Base-by-base conservation (phyloP, 1,284 basidiomycete genomes). In the Xerocomus cyaneibrunnescens region DNA sequence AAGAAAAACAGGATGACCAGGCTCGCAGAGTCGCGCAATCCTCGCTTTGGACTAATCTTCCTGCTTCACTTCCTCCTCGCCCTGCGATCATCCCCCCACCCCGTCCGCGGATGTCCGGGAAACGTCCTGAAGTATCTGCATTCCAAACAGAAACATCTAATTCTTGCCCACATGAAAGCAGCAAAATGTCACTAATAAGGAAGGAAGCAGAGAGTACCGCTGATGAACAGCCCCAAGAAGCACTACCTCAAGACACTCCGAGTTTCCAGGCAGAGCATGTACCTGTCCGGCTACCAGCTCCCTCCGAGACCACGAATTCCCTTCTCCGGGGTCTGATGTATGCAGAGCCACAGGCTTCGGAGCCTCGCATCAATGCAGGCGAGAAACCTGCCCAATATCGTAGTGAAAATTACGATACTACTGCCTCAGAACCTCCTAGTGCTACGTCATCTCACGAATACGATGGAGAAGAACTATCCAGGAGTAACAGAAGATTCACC, bases 21-120 rank as follows among this genome's bases (percentile, higher is more conserved):
- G 19, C 40, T 19, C 45, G 16, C 16, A 32, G 52, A 32, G 40
- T 45, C 13, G 28, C 48, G 21, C 35, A 13, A 28, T 23, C 37
- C 23, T 28, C 39, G 7, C 17, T 13, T 25, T 17, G 19, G 19
- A 42, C 10, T 4, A 38, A 44, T 28, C 44, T 14, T 43, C 45
- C 34, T 2, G 36, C 52, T 22, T 41, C 55, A 3, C 50, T 57
- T 36, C 55, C 57, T 39, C 36, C 50, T 34, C 62, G 56, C 31
- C 57, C 54, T 40, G 1, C 46, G 16, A 25, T 66, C 35, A 68
- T 66, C 3, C 45, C 60, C 4, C 60, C 67, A 21, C 69, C 67
- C n/a, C 56, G 67, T 47, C 62, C 55, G 12, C 52, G 45, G 45
- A 22, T 49, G 44, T 28, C 37, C 35, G 57, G 5, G 48, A 68